phyloP scores from a whole-genome alignment of 495 filamentous ascomycete species.

The Gamarada debralockiae region DNA sequence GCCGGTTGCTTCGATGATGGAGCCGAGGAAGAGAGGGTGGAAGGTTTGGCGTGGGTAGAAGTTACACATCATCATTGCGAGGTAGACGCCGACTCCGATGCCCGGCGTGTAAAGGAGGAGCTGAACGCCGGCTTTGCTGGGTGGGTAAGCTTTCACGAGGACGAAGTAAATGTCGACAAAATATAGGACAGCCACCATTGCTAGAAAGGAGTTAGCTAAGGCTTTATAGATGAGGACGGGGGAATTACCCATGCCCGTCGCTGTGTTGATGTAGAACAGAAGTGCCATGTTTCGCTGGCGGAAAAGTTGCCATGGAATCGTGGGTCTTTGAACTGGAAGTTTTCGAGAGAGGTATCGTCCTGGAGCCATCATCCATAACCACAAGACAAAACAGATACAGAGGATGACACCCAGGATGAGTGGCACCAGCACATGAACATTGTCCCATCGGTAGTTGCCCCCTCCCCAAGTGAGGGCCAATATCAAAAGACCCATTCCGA shows the following conservation, averaged over 20 bases:
- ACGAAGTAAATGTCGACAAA: slow-evolving; percentile 57
- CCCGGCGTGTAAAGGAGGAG: slow-evolving; percentile 44
- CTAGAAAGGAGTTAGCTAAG: slow-evolving; percentile 5
- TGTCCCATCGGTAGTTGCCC: slow-evolving; percentile 46
- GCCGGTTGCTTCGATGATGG: slow-evolving; percentile 41
- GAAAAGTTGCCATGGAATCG: slow-evolving; percentile 45
- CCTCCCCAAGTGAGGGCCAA: slow-evolving; percentile 55
- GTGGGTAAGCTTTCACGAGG: slow-evolving; percentile 42
- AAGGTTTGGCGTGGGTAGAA: slow-evolving; percentile 52
- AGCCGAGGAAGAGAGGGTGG: slow-evolving; percentile 43
- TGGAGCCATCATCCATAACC: too few relatives aligned
- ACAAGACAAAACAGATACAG: too few relatives aligned
- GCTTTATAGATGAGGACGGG: background rate
- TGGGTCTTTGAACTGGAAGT: too few relatives aligned
- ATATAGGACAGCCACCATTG: slow-evolving; percentile 51
- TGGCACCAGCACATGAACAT: slow-evolving; percentile 42
- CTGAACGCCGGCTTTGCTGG: slow-evolving; percentile 44
- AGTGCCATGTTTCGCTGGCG: slow-evolving; percentile 43
- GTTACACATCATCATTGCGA: slow-evolving; percentile 51
- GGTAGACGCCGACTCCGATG: slow-evolving; percentile 44
- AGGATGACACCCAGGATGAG: slow-evolving; percentile 43
- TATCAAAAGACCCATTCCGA: too few relatives aligned
- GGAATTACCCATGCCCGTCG: slow-evolving; percentile 35
- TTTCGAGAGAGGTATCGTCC: background rate
- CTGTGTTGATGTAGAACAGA: slow-evolving; percentile 47